Percentiles rank a stretch among this genome's conserved stretches.
These are phyloP conservation scores for Colletotrichum chlorophyti DNA, from an alignment of 2,329 filamentous ascomycete species.

Conservation along the genomic window DNA sequence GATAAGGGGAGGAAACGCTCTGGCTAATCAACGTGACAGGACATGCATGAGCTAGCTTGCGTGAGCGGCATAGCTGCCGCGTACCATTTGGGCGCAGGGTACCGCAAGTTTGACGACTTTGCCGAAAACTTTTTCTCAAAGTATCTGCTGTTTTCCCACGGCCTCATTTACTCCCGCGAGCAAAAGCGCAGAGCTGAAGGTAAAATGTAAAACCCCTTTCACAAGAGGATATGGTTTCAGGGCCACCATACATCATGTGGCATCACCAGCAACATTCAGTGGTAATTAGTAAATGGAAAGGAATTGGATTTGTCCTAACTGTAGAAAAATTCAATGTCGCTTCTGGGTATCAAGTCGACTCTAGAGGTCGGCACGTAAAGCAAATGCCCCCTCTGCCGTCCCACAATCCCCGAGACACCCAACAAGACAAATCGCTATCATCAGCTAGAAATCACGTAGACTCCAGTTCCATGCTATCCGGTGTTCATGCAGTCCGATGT, in stretches of 20 bases:
- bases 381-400: slow-evolving; percentile 3
- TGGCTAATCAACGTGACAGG: slow-evolving; percentile 49
- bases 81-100: slow-evolving; percentile 70
- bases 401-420: slow-evolving; percentile 22
- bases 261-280: background rate
- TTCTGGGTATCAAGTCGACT: slow-evolving; percentile 28
- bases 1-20: too few relatives aligned
- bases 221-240: background rate
- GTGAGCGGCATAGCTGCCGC: slow-evolving; percentile 76
- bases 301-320: slow-evolving; percentile 17
- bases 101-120: slow-evolving; percentile 64
- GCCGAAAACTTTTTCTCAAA: slow-evolving; percentile 55
- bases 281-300: background rate
- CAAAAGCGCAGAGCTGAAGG: slow-evolving; percentile 36
- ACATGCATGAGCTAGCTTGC: slow-evolving; percentile 74
- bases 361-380: slow-evolving; percentile 15
- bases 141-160: slow-evolving; percentile 53
- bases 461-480: slow-evolving; percentile 6
- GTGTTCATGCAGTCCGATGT: background rate
- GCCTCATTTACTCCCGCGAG: slow-evolving; percentile 44
- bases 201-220: too few relatives aligned
- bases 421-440: slow-evolving; percentile 18
- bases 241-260: slow-evolving; percentile 11
- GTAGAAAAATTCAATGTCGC: slow-evolving; percentile 22
- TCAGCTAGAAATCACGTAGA: slow-evolving; percentile 14